These are phyloP conservation scores for Colletotrichum sp. DNA, from an alignment of 2,329 filamentous ascomycete genomes.

Conservation along the genomic window DNA sequence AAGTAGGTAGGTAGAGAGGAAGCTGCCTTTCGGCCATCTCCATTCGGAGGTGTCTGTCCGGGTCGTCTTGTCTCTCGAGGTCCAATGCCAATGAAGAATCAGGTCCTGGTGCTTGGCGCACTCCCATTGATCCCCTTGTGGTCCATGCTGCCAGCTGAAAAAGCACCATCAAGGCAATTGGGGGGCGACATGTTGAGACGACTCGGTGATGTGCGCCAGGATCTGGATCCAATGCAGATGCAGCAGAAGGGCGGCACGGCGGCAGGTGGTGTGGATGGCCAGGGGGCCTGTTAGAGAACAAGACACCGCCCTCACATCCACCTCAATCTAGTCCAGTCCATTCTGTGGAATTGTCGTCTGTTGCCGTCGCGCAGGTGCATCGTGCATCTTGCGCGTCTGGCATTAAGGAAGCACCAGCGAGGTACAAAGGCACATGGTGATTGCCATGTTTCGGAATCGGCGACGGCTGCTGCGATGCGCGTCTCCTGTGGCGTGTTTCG, in stretches of 20 bases:
- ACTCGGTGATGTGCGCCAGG: slow-evolving; percentile 12
- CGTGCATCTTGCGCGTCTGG: background rate
- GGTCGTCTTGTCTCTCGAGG: background rate
- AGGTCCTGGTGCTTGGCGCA: background rate
- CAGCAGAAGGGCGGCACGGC: background rate
- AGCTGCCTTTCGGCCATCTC: background rate
- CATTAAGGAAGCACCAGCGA: background rate
- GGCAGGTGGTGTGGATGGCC: background rate
- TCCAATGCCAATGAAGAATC: background rate
- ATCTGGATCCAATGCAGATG: background rate
- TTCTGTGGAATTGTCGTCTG: background rate
- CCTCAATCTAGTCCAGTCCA: background rate
- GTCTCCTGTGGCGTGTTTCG: background rate
- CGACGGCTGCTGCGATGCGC: background rate
- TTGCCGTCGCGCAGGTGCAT: background rate
- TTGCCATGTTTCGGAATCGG: background rate
- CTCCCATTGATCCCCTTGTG: background rate
- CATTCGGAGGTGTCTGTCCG: background rate
- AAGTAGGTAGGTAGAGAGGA: background rate
- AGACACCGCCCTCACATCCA: background rate
- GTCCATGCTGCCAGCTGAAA: background rate
- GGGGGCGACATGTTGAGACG: background rate
- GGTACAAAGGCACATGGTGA: background rate
- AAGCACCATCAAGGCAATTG: background rate
- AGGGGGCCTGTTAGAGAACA: background rate